Percentiles rank a stretch among this genome's conserved stretches.
Evolutionary conservation across 2,329 filamentous ascomycete species (phyloP).

Genomic region (Elsinoe arachidis): DNA sequence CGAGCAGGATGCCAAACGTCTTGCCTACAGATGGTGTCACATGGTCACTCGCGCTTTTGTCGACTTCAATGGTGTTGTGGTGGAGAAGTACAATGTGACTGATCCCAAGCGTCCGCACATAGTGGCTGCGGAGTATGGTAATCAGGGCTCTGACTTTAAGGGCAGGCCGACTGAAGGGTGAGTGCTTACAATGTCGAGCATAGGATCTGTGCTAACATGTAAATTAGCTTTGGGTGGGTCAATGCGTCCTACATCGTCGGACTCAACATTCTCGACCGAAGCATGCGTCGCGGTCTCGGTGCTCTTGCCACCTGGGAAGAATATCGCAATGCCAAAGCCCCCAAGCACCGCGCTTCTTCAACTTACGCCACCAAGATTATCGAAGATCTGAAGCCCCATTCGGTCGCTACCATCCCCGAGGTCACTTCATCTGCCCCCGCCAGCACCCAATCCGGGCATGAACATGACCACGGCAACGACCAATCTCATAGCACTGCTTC

Average conservation of each 20-base stretch:
- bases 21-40: slow-evolving; percentile 94
- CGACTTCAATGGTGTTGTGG: slow-evolving; percentile 95
- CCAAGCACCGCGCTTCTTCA: slow-evolving; percentile 3
- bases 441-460: background rate
- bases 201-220: background rate
- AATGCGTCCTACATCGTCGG: slow-evolving; percentile 97
- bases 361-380: background rate
- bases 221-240: slow-evolving; percentile 84
- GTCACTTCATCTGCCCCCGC: background rate
- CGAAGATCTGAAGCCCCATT: background rate
- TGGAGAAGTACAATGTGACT: slow-evolving; percentile 98
- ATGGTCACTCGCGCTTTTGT: slow-evolving; percentile 99
- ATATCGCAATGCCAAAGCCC: slow-evolving; percentile 52
- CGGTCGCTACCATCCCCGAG: background rate
- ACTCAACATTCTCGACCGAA: slow-evolving; percentile 75
- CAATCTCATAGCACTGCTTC: background rate
- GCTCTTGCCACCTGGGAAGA: slow-evolving; percentile 80
- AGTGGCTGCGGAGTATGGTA: slow-evolving; percentile 95
- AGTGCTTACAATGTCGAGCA: slow-evolving; percentile 33
- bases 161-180: slow-evolving; percentile 93
- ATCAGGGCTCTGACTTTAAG: slow-evolving; percentile 92
- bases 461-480: background rate
- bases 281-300: slow-evolving; percentile 81
- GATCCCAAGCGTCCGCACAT: slow-evolving; percentile 80
- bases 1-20: slow-evolving; percentile 74